Conservation (phyloP, 1,284 basidiomycete genomes). For the Trichosporon ovoides region DNA sequence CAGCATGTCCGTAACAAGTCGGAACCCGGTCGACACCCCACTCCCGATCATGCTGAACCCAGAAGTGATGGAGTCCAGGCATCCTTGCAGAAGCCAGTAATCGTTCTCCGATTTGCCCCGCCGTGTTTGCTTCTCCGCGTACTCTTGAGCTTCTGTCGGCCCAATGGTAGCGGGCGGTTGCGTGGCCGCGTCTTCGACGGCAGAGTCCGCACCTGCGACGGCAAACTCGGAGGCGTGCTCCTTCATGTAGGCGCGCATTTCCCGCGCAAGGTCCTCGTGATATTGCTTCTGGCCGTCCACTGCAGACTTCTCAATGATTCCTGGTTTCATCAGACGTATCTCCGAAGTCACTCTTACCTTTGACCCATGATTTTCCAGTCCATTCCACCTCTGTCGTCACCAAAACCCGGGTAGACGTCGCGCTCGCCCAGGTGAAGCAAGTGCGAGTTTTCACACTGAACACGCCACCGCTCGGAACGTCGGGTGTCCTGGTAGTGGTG, state of each 20-base stretch:
- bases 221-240: constrained; percentile 84
- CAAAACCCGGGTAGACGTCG: constrained; percentile 67
- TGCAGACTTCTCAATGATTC: constrained; percentile 85
- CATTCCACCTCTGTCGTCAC: constrained; percentile 93
- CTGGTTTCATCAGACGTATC: constrained; percentile 48
- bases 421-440: constrained; percentile 88
- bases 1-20: constrained; percentile 62
- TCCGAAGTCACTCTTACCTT: constrained; percentile 56
- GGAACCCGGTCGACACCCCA: constrained; percentile 58
- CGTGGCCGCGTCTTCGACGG: constrained; percentile 18
- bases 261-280: constrained; percentile 74
- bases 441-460: constrained; percentile 91
- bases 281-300: constrained; percentile 94
- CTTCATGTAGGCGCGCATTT: constrained; percentile 81
- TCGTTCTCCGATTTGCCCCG: constrained; percentile 25
- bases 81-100: constrained; percentile 68
- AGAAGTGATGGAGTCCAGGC: constrained; percentile 68
- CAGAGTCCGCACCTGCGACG: constrained; percentile 60
- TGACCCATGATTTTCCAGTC: constrained; percentile 94
- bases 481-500: constrained; percentile 88
- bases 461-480: constrained; percentile 86
- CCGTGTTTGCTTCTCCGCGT: constrained; percentile 24
- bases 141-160: constrained; percentile 41
- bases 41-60: constrained; percentile 64
- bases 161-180: constrained; percentile 1